Percentiles rank a stretch among this genome's conserved stretches.
Conservation (phyloP, 139 green algal genomes). For the Eudorina sp. region DNA sequence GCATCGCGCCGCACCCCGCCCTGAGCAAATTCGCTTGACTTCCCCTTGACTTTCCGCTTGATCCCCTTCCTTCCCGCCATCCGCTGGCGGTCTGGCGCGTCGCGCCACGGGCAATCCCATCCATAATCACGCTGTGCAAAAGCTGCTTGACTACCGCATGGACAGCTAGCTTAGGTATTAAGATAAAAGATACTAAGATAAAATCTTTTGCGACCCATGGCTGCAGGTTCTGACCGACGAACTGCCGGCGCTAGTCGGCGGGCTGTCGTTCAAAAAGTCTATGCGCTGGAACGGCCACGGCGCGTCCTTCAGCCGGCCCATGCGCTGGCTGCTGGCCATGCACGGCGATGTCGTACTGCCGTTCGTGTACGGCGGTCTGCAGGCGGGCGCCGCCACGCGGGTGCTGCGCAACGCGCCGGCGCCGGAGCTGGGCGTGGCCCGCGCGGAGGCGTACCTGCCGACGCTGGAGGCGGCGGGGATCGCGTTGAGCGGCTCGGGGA, state of each 20-base stretch:
- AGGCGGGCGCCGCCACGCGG: conserved; percentile 68
- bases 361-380: conserved; percentile 74
- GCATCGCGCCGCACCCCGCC: neutral
- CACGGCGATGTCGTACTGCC: conserved; percentile 86
- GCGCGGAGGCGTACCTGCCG: conserved; percentile 78
- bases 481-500: conserved; percentile 64
- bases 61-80: too few relatives aligned
- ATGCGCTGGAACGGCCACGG: conserved; percentile 91
- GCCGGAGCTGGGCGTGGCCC: conserved; percentile 56
- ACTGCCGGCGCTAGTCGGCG: conserved; percentile 81
- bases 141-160: too few relatives aligned
- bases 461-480: conserved; percentile 76
- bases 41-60: too few relatives aligned
- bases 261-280: conserved; percentile 89
- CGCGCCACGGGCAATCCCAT: too few relatives aligned
- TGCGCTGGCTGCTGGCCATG: conserved; percentile 96
- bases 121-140: too few relatives aligned
- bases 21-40: too few relatives aligned
- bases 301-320: conserved; percentile 86
- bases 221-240: conserved; percentile 82
- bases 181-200: too few relatives aligned
- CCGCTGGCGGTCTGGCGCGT: too few relatives aligned
- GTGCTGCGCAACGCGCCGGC: conserved; percentile 76
- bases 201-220: too few relatives aligned
- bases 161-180: too few relatives aligned